phyloP scores from a whole-genome alignment of 495 filamentous ascomycete species.

The Lepidopterella palustris region DNA sequence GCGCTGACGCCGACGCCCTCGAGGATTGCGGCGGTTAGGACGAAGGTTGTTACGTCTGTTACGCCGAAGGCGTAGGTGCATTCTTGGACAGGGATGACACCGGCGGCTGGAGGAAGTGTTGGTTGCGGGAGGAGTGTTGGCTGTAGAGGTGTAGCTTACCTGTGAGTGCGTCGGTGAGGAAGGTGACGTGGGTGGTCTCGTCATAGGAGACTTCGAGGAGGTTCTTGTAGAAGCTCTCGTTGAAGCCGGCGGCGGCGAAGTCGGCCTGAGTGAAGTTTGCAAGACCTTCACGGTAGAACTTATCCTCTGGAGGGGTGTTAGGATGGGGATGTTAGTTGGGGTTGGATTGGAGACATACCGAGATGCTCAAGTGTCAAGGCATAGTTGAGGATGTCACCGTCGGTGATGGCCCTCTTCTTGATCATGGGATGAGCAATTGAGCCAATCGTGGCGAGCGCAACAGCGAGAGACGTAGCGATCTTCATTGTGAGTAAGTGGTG shows the following conservation, averaged over 20 bases:
- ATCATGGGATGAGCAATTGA: neutral
- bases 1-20: slow-evolving; percentile 42
- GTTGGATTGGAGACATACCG: slow-evolving; percentile 12
- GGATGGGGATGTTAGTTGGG: neutral
- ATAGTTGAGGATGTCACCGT: slow-evolving; percentile 33
- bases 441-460: no score
- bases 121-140: slow-evolving; percentile 5
- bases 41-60: slow-evolving; percentile 44
- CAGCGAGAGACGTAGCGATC: no score
- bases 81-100: slow-evolving; percentile 43
- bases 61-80: slow-evolving; percentile 56
- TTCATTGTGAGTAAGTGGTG: no score
- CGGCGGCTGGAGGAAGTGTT: slow-evolving; percentile 34
- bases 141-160: slow-evolving; percentile 18
- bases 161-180: slow-evolving; percentile 48
- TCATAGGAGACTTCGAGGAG: slow-evolving; percentile 46
- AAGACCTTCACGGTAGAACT: slow-evolving; percentile 52
- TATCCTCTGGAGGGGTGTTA: slow-evolving; percentile 31
- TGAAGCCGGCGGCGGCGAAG: slow-evolving; percentile 49
- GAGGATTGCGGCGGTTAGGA: slow-evolving; percentile 48
- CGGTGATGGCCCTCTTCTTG: neutral
- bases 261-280: slow-evolving; percentile 47
- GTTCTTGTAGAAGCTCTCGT: slow-evolving; percentile 46
- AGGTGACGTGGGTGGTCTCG: slow-evolving; percentile 53
- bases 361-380: slow-evolving; percentile 46